phyloP scores from a whole-genome alignment of 2,329 filamentous ascomycete genomes.

The Cladosporium halotolerans region DNA sequence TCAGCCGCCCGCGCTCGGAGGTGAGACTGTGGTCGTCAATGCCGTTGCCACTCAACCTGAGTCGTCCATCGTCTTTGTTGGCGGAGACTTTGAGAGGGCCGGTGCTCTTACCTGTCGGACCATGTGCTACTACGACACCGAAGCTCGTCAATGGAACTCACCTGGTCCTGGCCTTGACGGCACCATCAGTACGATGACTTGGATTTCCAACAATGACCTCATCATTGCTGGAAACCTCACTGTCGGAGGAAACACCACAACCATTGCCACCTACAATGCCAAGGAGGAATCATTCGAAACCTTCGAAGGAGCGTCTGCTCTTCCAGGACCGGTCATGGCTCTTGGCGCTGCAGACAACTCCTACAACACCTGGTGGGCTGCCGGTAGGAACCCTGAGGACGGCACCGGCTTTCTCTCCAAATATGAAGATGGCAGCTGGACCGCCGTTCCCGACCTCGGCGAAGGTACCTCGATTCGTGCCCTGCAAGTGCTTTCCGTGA shows the following conservation, averaged over 20 bases:
- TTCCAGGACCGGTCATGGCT: slow-evolving; percentile 75
- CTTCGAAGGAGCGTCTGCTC: slow-evolving; percentile 54
- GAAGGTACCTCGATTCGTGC: slow-evolving; percentile 64
- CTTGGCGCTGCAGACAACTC: slow-evolving; percentile 69
- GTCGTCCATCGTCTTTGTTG: slow-evolving; percentile 73
- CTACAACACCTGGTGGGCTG: slow-evolving; percentile 71
- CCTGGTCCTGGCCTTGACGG: slow-evolving; percentile 62
- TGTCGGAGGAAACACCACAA: slow-evolving; percentile 58
- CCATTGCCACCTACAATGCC: slow-evolving; percentile 67
- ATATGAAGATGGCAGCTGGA: slow-evolving; percentile 65
- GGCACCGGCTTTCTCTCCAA: slow-evolving; percentile 73
- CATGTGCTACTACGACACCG: slow-evolving; percentile 72
- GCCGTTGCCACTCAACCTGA: slow-evolving; percentile 67
- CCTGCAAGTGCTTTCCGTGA: slow-evolving; percentile 73
- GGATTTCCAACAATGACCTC: slow-evolving; percentile 65
- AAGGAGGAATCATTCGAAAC: slow-evolving; percentile 60
- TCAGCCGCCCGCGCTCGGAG: slow-evolving; percentile 71
- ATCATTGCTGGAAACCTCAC: slow-evolving; percentile 72
- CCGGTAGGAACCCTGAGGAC: slow-evolving; percentile 56
- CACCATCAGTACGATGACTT: slow-evolving; percentile 64
- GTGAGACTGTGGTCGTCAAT: slow-evolving; percentile 65
- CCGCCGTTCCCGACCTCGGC: slow-evolving; percentile 59
- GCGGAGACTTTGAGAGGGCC: slow-evolving; percentile 74
- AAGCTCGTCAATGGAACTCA: slow-evolving; percentile 68
- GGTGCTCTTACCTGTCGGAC: slow-evolving; percentile 76